Evolutionary conservation across 148 eudicot species (phyloP), one percentile per base, ranked within the genome.

Genomic region (Rhododendron mucronatum): DNA sequence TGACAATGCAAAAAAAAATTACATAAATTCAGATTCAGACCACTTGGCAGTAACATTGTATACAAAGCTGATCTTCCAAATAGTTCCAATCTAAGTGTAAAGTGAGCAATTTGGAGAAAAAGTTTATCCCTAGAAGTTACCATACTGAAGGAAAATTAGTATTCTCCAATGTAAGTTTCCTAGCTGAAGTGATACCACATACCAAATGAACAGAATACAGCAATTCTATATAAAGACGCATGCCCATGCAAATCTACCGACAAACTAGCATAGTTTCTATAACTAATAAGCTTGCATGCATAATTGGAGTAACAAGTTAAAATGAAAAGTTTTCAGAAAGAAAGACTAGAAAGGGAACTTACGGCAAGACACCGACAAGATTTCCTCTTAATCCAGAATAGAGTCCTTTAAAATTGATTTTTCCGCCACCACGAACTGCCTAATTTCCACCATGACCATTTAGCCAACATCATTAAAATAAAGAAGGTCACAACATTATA

Each of bases 321-420:
- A 57, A 84, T 18, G 65, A 14, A 63, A 48, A 23, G 37, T 9
- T 57, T 81, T 65, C 21, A 15, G 39, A 53, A 76, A 47, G 78
- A 5, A 75, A 59, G 59, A 80, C 47, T 15, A 51, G 50, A 12
- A 59, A 37, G 51, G 61, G 67, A 84, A 90, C 97, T 90, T 90
- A 95, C 97, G 96, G 98, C 80, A 95, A 88, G 82, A 92, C 97
- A 83, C 98, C 97, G 80, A 85, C 93, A 83, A 95, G 91, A 90
- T 95, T 95, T 91, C 94, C 98, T 41, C 88, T 91, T 87, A 95
- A 87, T 86, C 97, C 98, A 53, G 94, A 93, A 89, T 95, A 95
- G 75, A 95, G 95, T 55, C 97, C 96, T 90, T 91, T 95, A 55
- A 91, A 88, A 79, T 92, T 59, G 78, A 95, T 93, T 88, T 88